A percentile compares a stretch with the other conserved stretches of the same genome.
Conservation (phyloP, 371 early-diverging fungal genomes). For the Parasitella parasitica region DNA sequence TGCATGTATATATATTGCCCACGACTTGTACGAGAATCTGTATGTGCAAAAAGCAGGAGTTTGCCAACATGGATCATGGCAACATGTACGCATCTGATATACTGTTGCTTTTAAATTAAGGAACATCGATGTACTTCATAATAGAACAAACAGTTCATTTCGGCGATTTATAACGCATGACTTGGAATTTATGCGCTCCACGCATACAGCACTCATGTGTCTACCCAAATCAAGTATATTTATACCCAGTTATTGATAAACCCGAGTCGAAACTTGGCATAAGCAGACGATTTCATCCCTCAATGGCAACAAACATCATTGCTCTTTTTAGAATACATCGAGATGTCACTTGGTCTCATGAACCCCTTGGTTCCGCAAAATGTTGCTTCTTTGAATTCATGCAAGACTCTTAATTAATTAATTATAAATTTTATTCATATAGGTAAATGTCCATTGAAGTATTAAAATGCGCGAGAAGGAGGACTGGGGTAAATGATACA, state of each 20-base stretch:
- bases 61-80: not conserved
- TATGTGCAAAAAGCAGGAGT: not conserved
- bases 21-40: no score
- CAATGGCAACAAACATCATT: not conserved
- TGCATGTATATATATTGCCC: not conserved
- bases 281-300: not conserved
- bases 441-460: not conserved
- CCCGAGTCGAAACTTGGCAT: not conserved
- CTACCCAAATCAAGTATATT: not conserved
- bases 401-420: not conserved
- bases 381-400: not conserved
- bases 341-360: not conserved
- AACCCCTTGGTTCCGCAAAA: not conserved
- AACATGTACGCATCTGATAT: not conserved
- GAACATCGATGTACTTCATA: not conserved
- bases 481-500: not conserved
- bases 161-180: not conserved
- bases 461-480: not conserved
- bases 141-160: conserved; percentile 1
- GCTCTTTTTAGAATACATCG: not conserved
- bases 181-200: not conserved
- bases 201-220: not conserved
- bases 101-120: not conserved
- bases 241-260: not conserved
- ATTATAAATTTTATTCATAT: not conserved